phyloP scores from a whole-genome alignment of 2,329 filamentous ascomycete genomes.

The Trichoderma atroviride region DNA sequence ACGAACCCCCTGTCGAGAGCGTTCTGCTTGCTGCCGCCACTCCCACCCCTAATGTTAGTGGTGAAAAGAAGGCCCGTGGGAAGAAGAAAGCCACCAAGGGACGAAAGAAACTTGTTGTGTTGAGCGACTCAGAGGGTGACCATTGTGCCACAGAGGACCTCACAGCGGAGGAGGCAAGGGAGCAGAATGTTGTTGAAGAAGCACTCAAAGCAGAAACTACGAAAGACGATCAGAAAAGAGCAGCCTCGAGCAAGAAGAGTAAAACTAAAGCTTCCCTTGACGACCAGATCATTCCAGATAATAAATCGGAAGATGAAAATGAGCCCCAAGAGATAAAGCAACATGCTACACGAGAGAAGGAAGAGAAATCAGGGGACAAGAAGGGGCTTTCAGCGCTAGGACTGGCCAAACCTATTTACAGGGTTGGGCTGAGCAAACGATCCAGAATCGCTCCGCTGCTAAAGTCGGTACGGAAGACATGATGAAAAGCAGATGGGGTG shows the following conservation, averaged over 20 bases:
- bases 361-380: slow-evolving; percentile 16
- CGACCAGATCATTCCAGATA: neutral
- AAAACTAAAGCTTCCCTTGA: neutral
- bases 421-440: slow-evolving; percentile 56
- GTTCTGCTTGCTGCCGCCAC: slow-evolving; percentile 29
- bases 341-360: slow-evolving; percentile 17
- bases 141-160: neutral
- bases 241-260: neutral
- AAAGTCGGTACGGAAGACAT: slow-evolving; percentile 51
- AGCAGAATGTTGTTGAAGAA: neutral
- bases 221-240: neutral
- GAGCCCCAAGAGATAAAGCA: slow-evolving; percentile 3
- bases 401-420: slow-evolving; percentile 47
- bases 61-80: neutral
- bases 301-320: slow-evolving; percentile 6
- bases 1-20: slow-evolving; percentile 3
- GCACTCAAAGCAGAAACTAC: neutral
- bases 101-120: neutral
- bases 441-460: slow-evolving; percentile 55
- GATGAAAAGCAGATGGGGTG: neutral
- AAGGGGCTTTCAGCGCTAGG: slow-evolving; percentile 28
- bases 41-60: neutral
- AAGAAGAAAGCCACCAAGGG: neutral
- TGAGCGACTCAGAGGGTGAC: neutral
- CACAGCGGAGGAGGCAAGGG: neutral